Evolutionary conservation across 768 basidiomycete species (phyloP).

Genomic region (Daedaleopsis nitida): DNA sequence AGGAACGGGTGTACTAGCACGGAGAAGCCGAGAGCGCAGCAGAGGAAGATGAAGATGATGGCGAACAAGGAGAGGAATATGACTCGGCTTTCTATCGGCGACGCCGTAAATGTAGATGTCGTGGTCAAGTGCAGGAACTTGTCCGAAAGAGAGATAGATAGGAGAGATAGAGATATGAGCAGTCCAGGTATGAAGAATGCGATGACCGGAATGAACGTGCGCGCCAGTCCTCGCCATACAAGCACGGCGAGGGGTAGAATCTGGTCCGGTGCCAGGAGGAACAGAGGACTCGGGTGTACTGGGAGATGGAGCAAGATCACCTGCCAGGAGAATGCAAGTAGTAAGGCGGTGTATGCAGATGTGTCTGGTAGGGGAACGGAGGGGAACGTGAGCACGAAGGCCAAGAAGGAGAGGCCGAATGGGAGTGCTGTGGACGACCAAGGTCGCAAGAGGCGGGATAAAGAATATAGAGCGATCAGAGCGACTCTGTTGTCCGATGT

Average conservation of each 20-base stretch:
- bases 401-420: constrained; percentile 39
- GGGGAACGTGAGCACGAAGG: constrained; percentile 46
- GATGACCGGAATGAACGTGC: constrained; percentile 41
- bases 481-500: constrained; percentile 3
- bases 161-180: constrained; percentile 43
- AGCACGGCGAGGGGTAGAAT: constrained; percentile 50
- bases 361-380: constrained; percentile 44
- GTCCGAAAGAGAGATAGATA: constrained; percentile 52
- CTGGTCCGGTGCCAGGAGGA: constrained; percentile 40
- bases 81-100: constrained; percentile 52
- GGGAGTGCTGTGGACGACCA: constrained; percentile 38
- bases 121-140: constrained; percentile 26
- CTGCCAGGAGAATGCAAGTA: constrained; percentile 42
- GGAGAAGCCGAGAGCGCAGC: constrained; percentile 37
- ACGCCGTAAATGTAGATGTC: constrained; percentile 23
- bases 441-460: constrained; percentile 37
- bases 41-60: constrained; percentile 37
- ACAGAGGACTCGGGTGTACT: constrained; percentile 44
- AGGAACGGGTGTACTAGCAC: constrained; percentile 32
- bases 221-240: constrained; percentile 39
- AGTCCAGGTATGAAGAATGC: constrained; percentile 52
- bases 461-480: constrained; percentile 30
- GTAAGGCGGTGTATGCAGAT: constrained; percentile 42
- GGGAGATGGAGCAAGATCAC: constrained; percentile 51
- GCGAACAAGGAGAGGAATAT: constrained; percentile 43